phyloP scores from a whole-genome alignment of 768 basidiomycete species.

The Boletus rex-veris region DNA sequence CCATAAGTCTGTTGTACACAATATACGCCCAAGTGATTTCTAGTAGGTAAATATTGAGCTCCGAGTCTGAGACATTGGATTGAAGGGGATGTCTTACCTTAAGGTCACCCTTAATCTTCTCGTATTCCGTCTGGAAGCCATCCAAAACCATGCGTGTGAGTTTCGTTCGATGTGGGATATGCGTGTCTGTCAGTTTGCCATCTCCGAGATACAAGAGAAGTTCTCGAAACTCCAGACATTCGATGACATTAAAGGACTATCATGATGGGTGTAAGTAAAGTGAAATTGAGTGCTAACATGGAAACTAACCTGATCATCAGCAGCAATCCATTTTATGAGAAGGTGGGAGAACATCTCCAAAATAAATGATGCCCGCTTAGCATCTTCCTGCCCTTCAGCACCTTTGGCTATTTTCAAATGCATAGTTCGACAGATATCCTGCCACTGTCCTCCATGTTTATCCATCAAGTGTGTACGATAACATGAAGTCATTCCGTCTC shows the following conservation, averaged over 20 bases:
- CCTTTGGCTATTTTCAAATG: not conserved
- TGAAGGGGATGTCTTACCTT: not conserved
- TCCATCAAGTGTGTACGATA: not conserved
- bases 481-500: not conserved
- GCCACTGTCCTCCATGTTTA: not conserved
- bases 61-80: not conserved
- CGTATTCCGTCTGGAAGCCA: not conserved
- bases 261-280: too few species aligned
- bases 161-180: not conserved
- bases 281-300: not conserved
- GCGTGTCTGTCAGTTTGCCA: not conserved
- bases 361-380: not conserved
- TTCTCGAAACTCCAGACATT: not conserved
- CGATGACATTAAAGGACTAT: not conserved
- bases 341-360: not conserved
- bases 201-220: not conserved
- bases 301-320: not conserved
- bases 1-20: slow-evolving; percentile 1
- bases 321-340: not conserved
- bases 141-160: not conserved
- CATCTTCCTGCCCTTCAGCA: not conserved
- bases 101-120: not conserved
- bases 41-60: not conserved
- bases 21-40: not conserved
- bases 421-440: not conserved